phyloP scores from a whole-genome alignment of 129 eudicot genomes.

The Helianthus annuus region HanXRQr2.0-SUNRISE NC_035435.2:6838660-6839159 shows the following conservation, averaged over 20 bases:
- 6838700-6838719: too few relatives aligned
- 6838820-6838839: conserved; percentile 42
- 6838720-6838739: too few relatives aligned
- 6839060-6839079: background rate
- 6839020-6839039: conserved; percentile 16
- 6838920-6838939: conserved; percentile 42
- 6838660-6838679: background rate
- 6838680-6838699: background rate
- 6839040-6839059: background rate
- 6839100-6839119: too few relatives aligned
- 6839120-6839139: too few relatives aligned
- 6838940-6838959: background rate
- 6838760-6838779: background rate
- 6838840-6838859: conserved; percentile 73
- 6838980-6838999: background rate
- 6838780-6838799: background rate
- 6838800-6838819: background rate
- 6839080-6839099: background rate
- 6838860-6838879: conserved; percentile 85
- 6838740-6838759: background rate
- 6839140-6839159: too few relatives aligned
- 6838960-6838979: conserved; percentile 6
- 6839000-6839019: background rate
- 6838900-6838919: conserved; percentile 73
- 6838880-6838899: conserved; percentile 79